These are phyloP conservation scores for Artemisia argyi DNA, from an alignment of 129 eudicot species.

Conservation along the genomic window DNA sequence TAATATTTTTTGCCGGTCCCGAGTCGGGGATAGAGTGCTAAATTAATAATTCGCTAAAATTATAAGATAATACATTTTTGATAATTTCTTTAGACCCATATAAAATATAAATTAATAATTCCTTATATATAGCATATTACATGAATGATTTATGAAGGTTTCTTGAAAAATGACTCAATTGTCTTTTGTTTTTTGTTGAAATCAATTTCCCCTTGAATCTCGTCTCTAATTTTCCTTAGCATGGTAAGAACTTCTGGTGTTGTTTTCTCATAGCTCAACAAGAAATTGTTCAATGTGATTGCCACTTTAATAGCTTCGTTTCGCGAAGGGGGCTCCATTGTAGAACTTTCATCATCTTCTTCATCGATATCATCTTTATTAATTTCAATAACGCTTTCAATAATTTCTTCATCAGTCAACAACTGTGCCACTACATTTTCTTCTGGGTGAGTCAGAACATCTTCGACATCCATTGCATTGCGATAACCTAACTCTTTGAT, in stretches of 20 bases:
- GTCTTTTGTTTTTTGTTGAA: background rate
- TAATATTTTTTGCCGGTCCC: slow-evolving; percentile 37
- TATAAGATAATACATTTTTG: slow-evolving; percentile 39
- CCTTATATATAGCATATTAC: slow-evolving; percentile 31
- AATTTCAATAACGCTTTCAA: slow-evolving; percentile 2
- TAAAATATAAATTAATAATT: too few relatives aligned
- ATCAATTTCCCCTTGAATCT: slow-evolving; percentile 33
- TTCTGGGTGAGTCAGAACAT: too few relatives aligned
- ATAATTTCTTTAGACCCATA: slow-evolving; percentile 36
- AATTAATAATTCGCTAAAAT: slow-evolving; percentile 43
- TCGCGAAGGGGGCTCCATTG: slow-evolving; percentile 22
- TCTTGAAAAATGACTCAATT: slow-evolving; percentile 31
- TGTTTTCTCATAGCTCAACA: slow-evolving; percentile 34
- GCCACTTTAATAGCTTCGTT: slow-evolving; percentile 30
- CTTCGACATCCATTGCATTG: too few relatives aligned
- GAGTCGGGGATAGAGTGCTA: slow-evolving; percentile 37
- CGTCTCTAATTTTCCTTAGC: slow-evolving; percentile 42
- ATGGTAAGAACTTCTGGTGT: slow-evolving; percentile 31
- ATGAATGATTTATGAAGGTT: slow-evolving; percentile 32
- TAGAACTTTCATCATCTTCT: slow-evolving; percentile 21
- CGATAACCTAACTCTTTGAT: too few relatives aligned
- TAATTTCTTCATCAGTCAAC: slow-evolving; percentile 1
- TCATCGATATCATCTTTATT: slow-evolving; percentile 34
- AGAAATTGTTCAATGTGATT: slow-evolving; percentile 34
- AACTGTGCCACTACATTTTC: slow-evolving; percentile 1